Evolutionary conservation across 2,329 filamentous ascomycete genomes (phyloP).

Genomic region (Colletotrichum caudatum): DNA sequence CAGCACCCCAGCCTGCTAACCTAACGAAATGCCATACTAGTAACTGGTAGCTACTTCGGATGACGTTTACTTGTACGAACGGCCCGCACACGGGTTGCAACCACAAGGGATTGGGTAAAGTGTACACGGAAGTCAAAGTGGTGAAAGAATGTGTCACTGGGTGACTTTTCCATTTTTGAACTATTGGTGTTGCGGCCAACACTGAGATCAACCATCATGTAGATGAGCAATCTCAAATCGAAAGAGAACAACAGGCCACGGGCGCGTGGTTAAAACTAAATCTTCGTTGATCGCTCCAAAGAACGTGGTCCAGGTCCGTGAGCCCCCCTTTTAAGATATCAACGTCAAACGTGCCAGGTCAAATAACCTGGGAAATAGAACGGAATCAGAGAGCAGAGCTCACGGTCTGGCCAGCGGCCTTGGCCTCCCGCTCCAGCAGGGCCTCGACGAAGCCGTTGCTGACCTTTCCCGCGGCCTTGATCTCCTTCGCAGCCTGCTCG

Average conservation of each 20-base stretch:
- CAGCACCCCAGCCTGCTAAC: background rate
- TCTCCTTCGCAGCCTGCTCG: slow-evolving; percentile 72
- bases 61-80: background rate
- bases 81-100: background rate
- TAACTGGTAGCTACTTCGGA: slow-evolving; percentile 2
- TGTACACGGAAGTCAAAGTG: background rate
- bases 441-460: slow-evolving; percentile 65
- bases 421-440: slow-evolving; percentile 67
- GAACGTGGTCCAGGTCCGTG: slow-evolving; percentile 46
- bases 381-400: slow-evolving; percentile 45
- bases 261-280: slow-evolving; percentile 20
- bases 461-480: slow-evolving; percentile 60
- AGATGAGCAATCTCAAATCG: slow-evolving; percentile 31
- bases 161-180: slow-evolving; percentile 33
- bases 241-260: slow-evolving; percentile 33
- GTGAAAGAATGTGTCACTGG: slow-evolving; percentile 24
- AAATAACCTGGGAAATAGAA: slow-evolving; percentile 16
- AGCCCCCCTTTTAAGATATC: slow-evolving; percentile 36
- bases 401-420: slow-evolving; percentile 48
- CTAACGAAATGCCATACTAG: background rate
- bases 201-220: slow-evolving; percentile 29
- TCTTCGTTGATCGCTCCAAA: slow-evolving; percentile 47
- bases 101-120: background rate
- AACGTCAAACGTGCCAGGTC: slow-evolving; percentile 25
- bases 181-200: slow-evolving; percentile 39